A percentile compares a stretch with the other conserved stretches of the same genome.
These are phyloP conservation scores for Astraeus odoratus DNA, from an alignment of 768 basidiomycete species.

Conservation along the genomic window DNA sequence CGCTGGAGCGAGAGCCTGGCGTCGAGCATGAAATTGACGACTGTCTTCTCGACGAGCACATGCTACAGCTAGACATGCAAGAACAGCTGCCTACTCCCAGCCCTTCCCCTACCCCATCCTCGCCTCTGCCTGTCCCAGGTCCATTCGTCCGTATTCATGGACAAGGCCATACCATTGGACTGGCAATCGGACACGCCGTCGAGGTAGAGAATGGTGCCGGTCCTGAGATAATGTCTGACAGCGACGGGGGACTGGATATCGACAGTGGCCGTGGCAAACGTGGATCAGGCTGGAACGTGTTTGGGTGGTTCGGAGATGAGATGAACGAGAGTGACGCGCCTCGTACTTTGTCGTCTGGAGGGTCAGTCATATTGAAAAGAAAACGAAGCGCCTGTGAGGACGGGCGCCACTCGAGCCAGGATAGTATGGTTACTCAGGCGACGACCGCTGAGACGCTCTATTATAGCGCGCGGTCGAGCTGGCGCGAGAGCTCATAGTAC, in stretches of 20 bases:
- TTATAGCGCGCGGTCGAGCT: conserved; percentile 27
- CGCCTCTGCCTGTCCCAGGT: not conserved
- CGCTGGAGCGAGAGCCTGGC: conserved; percentile 1
- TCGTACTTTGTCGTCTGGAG: not conserved
- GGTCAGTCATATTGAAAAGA: not conserved
- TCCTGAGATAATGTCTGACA: conserved; percentile 11
- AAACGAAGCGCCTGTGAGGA: not conserved
- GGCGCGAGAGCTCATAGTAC: no score
- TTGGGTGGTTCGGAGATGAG: conserved; percentile 24
- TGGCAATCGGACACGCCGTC: conserved; percentile 6
- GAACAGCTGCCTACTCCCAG: conserved; percentile 23
- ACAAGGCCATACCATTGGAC: not conserved
- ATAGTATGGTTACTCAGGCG: conserved; percentile 16
- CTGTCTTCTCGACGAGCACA: not conserved
- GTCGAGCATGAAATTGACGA: not conserved
- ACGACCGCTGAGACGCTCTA: conserved; percentile 15
- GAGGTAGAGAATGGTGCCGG: conserved; percentile 7
- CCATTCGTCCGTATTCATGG: not conserved
- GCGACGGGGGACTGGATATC: conserved; percentile 26
- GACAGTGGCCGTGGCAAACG: conserved; percentile 25
- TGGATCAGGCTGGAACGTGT: conserved; percentile 27
- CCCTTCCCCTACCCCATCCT: conserved; percentile 18
- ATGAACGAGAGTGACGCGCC: not conserved
- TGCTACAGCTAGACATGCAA: not conserved
- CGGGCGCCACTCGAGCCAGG: conserved; percentile 18